Conservation (phyloP, 768 basidiomycete genomes). For the Cyclocybe cylindracea region DNA sequence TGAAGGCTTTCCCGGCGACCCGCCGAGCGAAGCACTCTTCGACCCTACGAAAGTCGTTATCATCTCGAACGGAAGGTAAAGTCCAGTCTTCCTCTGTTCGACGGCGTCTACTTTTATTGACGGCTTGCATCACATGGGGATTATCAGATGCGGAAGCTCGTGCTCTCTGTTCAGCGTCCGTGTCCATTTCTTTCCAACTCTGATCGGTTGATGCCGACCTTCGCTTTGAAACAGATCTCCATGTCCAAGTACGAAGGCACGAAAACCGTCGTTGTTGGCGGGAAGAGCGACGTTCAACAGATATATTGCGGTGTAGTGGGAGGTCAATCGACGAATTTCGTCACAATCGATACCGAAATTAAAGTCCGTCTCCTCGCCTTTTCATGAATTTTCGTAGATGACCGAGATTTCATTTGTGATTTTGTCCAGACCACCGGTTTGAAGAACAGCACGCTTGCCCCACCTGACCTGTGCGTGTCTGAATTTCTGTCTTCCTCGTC, state of each 20-base stretch:
- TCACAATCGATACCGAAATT: too few species aligned
- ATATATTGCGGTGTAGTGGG: slow-evolving; percentile 61
- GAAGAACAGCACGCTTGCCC: slow-evolving; percentile 52
- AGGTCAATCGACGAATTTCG: slow-evolving; percentile 40
- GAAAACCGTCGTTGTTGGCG: slow-evolving; percentile 57
- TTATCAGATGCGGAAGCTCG: slow-evolving; percentile 42
- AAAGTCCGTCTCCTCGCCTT: too few species aligned
- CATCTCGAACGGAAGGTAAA: slow-evolving; percentile 50
- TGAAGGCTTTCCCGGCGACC: slow-evolving; percentile 15
- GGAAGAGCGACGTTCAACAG: slow-evolving; percentile 42
- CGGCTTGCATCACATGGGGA: not conserved
- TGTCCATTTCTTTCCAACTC: slow-evolving; percentile 18
- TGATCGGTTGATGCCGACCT: not conserved
- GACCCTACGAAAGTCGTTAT: slow-evolving; percentile 50
- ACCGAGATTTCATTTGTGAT: too few species aligned
- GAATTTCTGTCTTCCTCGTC: not conserved
- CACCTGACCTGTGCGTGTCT: slow-evolving; percentile 52
- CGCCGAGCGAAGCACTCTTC: slow-evolving; percentile 41
- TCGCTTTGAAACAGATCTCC: slow-evolving; percentile 34
- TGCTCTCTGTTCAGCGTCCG: slow-evolving; percentile 44
- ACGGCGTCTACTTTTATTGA: slow-evolving; percentile 7
- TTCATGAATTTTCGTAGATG: too few species aligned
- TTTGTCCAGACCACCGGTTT: slow-evolving; percentile 22
- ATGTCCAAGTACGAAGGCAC: slow-evolving; percentile 57
- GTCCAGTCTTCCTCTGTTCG: slow-evolving; percentile 6